Percentiles rank a stretch among this genome's conserved stretches.
Evolutionary conservation across 371 early-diverging fungal genomes (phyloP).

Genomic region (Apophysomyces sp.): DNA sequence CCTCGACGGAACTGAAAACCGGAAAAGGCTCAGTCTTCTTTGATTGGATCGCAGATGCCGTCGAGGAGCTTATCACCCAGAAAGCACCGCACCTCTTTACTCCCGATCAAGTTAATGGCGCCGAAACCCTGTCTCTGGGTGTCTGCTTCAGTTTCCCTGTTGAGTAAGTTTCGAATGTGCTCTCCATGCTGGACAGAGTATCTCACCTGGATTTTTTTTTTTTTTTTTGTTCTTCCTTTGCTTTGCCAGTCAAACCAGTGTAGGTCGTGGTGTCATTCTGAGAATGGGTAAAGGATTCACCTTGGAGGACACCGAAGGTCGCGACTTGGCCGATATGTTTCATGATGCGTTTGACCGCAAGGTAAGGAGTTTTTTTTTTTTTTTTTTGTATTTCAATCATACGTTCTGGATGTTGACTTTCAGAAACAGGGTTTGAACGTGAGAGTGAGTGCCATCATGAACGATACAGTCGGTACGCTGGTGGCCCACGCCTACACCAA

Average conservation of each 20-base stretch:
- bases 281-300: slow-evolving; percentile 94
- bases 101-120: slow-evolving; percentile 19
- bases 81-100: slow-evolving; percentile 31
- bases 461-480: slow-evolving; percentile 93
- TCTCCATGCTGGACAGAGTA: neutral
- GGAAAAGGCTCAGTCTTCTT: slow-evolving; percentile 73
- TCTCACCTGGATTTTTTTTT: neutral
- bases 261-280: slow-evolving; percentile 72
- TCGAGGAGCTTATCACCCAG: slow-evolving; percentile 29
- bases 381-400: too few relatives aligned
- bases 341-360: slow-evolving; percentile 78
- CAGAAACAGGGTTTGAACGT: slow-evolving; percentile 58
- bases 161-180: slow-evolving; percentile 36
- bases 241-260: slow-evolving; percentile 67
- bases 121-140: slow-evolving; percentile 47
- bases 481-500: slow-evolving; percentile 81
- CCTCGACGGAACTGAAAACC: slow-evolving; percentile 48
- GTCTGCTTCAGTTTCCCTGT: slow-evolving; percentile 53
- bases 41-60: slow-evolving; percentile 85
- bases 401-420: too few relatives aligned
- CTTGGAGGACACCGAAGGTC: slow-evolving; percentile 70
- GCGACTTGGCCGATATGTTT: slow-evolving; percentile 81
- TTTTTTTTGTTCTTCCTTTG: slow-evolving; percentile 4
- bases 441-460: slow-evolving; percentile 82
- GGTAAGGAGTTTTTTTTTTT: slow-evolving; percentile 19